These are phyloP conservation scores for Pseudogymnoascus sp. DNA, from an alignment of 2,329 filamentous ascomycete species.

Conservation along the genomic window DNA sequence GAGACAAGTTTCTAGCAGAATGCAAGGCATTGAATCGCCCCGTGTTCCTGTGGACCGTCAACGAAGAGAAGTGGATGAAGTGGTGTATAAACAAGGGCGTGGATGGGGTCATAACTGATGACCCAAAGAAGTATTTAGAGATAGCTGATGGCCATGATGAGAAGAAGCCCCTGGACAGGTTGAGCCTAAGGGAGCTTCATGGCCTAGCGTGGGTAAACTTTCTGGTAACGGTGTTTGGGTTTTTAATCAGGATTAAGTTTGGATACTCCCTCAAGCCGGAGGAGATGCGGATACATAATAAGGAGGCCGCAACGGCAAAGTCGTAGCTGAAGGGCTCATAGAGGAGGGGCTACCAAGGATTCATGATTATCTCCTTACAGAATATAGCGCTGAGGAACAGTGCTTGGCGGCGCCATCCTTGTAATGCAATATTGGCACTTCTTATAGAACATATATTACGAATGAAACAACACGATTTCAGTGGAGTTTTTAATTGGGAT, in stretches of 20 bases:
- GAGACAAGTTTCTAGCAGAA: conserved; percentile 57
- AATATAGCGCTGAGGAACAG: not conserved
- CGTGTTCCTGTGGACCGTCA: conserved; percentile 81
- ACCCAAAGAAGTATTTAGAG: conserved; percentile 60
- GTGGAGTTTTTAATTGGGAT: not conserved
- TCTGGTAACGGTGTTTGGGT: conserved; percentile 15
- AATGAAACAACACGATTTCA: not conserved
- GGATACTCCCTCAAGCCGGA: not conserved
- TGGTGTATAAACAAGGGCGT: conserved; percentile 62
- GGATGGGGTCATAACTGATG: conserved; percentile 81
- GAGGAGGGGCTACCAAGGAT: not conserved
- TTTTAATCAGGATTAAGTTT: conserved; percentile 19
- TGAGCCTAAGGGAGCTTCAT: conserved; percentile 14
- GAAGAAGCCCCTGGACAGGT: conserved; percentile 16
- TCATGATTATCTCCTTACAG: not conserved
- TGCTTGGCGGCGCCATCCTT: not conserved
- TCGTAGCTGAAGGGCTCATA: not conserved
- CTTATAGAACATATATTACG: not conserved
- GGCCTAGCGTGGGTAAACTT: not conserved
- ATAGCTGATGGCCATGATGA: conserved; percentile 40
- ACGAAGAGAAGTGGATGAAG: conserved; percentile 68
- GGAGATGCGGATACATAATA: not conserved
- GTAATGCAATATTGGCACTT: not conserved
- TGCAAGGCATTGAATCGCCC: conserved; percentile 48
- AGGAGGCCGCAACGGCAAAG: not conserved